A percentile compares a stretch with the other conserved stretches of the same genome.
phyloP scores from a whole-genome alignment of 306 rosid genomes.

The Lathyrus tuberosus region DNA sequence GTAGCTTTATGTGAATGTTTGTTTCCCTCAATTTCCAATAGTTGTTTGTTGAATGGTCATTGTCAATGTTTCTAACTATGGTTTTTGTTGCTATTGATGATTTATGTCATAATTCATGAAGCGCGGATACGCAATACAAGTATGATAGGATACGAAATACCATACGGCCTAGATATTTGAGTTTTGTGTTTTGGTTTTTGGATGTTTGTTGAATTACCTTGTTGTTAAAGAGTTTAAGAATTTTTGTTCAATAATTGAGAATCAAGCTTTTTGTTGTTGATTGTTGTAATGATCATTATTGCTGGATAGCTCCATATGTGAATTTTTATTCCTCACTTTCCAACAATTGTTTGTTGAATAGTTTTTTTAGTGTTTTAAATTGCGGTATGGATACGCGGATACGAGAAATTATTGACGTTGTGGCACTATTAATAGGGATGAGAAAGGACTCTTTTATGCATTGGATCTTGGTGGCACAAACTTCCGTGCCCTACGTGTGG shows the following conservation, averaged over 20 bases:
- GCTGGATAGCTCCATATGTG: too few species aligned
- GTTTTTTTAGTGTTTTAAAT: too few species aligned
- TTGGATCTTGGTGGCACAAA: constrained; percentile 98
- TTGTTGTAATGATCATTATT: background rate
- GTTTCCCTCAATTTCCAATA: background rate
- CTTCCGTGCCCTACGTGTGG: constrained; percentile 86
- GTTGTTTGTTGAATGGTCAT: constrained; percentile 18
- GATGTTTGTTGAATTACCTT: background rate
- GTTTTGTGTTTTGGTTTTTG: too few species aligned
- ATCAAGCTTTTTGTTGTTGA: background rate
- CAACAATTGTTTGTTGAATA: too few species aligned
- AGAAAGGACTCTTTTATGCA: constrained; percentile 88
- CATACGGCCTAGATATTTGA: too few species aligned
- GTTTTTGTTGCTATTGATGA: background rate
- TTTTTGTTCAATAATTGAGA: background rate
- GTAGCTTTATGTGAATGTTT: background rate
- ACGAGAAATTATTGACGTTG: constrained; percentile 10
- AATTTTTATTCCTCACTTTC: too few species aligned
- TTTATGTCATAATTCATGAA: background rate
- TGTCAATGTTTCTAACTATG: background rate
- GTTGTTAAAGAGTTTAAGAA: background rate
- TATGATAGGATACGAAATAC: background rate
- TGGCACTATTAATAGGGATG: constrained; percentile 59
- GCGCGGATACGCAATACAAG: background rate
- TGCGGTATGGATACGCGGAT: too few species aligned